Conservation (phyloP, 2,329 filamentous ascomycete species). For the Cladosporium sp. region DNA sequence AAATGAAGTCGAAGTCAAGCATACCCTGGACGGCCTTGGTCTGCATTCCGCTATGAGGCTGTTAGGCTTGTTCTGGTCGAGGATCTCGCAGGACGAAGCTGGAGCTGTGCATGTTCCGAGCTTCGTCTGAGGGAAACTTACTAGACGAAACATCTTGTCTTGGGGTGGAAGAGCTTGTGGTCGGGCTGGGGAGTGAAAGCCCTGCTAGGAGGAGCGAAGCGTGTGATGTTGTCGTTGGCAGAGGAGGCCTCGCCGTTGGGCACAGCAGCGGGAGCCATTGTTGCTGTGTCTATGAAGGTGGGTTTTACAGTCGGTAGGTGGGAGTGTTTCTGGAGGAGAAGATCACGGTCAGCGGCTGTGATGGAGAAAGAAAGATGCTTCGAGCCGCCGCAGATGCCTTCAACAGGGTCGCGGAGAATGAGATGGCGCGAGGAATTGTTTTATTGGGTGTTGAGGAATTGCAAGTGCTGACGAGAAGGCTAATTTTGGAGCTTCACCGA, state of each 20-base stretch:
- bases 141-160: conserved; percentile 99
- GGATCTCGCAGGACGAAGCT: background rate
- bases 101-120: conserved; percentile 1
- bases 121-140: conserved; percentile 46
- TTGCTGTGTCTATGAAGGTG: conserved; percentile 31
- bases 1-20: conserved; percentile 99
- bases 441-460: background rate
- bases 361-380: conserved; percentile 1
- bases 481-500: conserved; percentile 23
- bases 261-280: conserved; percentile 49
- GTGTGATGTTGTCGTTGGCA: conserved; percentile 98
- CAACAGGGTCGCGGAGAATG: conserved; percentile 15
- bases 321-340: conserved; percentile 7
- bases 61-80: conserved; percentile 32
- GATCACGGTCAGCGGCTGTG: background rate
- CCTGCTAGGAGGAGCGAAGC: conserved; percentile 90
- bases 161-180: conserved; percentile 96
- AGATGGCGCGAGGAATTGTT: background rate
- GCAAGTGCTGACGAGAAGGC: conserved; percentile 21
- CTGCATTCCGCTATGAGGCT: conserved; percentile 73
- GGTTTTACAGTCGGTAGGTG: conserved; percentile 14
- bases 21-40: conserved; percentile 68
- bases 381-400: conserved; percentile 7
- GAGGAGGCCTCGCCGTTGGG: conserved; percentile 51
- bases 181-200: conserved; percentile 83